Conservation (phyloP, 371 early-diverging fungal species). For the Lichtheimia ornata region DNA sequence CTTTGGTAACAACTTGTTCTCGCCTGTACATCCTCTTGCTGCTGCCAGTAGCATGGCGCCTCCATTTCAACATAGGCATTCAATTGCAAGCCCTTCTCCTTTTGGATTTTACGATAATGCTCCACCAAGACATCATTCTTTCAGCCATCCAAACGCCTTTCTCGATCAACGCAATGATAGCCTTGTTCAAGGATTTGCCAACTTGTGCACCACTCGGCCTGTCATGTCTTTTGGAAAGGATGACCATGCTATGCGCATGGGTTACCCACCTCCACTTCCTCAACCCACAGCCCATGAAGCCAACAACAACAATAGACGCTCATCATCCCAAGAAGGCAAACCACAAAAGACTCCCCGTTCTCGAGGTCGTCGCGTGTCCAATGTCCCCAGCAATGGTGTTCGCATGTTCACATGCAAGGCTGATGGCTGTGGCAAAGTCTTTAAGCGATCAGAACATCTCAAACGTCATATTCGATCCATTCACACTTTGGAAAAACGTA, state of each 20-base stretch:
- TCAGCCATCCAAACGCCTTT: constrained; percentile 17
- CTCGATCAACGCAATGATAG: constrained; percentile 7
- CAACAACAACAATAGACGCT: not conserved
- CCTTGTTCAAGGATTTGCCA: constrained; percentile 7
- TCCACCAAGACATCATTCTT: constrained; percentile 20
- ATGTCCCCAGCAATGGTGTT: constrained; percentile 36
- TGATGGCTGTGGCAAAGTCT: constrained; percentile 60
- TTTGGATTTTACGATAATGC: constrained; percentile 15
- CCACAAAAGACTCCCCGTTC: constrained; percentile 26
- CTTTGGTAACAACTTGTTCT: not conserved
- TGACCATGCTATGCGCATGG: not conserved
- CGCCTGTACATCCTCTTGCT: constrained; percentile 2
- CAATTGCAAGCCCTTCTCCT: constrained; percentile 24
- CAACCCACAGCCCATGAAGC: not conserved
- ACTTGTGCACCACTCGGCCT: constrained; percentile 1
- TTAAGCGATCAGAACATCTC: constrained; percentile 68
- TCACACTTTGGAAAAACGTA: constrained; percentile 67
- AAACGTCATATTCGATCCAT: constrained; percentile 68
- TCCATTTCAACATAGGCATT: constrained; percentile 22
- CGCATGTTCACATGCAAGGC: constrained; percentile 57
- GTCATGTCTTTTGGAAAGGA: not conserved
- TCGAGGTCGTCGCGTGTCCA: constrained; percentile 60
- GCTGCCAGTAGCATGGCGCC: not conserved
- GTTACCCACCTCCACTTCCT: not conserved
- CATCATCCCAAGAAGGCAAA: constrained; percentile 2